A percentile compares a stretch with the other conserved stretches of the same genome.
Evolutionary conservation across 805 yeast species (phyloP).

Genomic region (Barnettozyma siamensis): DNA sequence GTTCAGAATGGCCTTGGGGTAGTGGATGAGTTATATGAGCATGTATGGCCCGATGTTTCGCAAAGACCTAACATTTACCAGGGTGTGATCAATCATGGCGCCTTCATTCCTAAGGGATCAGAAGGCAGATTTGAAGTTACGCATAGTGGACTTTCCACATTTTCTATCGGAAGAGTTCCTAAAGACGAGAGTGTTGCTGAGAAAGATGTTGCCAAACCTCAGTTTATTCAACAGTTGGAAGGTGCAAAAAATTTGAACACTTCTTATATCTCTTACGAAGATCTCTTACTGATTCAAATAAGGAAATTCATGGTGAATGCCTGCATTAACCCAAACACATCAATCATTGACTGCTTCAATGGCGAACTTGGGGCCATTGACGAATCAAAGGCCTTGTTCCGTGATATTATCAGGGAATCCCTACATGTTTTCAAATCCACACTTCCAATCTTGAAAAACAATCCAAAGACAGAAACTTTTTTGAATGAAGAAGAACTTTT

Average conservation of each 20-base stretch:
- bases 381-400: constrained; percentile 33
- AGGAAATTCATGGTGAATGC: constrained; percentile 76
- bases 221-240: constrained; percentile 26
- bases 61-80: constrained; percentile 57
- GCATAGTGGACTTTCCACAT: constrained; percentile 70
- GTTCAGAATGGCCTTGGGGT: constrained; percentile 92
- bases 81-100: constrained; percentile 85
- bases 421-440: constrained; percentile 27
- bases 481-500: constrained; percentile 31
- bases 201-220: background rate
- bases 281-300: constrained; percentile 53
- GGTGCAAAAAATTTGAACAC: constrained; percentile 26
- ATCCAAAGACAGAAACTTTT: constrained; percentile 14
- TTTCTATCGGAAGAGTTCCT: constrained; percentile 57
- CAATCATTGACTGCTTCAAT: constrained; percentile 70
- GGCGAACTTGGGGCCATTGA: constrained; percentile 59
- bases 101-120: constrained; percentile 38
- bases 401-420: constrained; percentile 30
- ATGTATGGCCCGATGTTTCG: constrained; percentile 46
- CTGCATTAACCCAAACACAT: constrained; percentile 79
- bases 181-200: constrained; percentile 3
- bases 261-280: constrained; percentile 36
- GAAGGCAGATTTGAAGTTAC: constrained; percentile 38
- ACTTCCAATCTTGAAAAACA: constrained; percentile 25
- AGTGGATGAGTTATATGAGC: constrained; percentile 44